phyloP scores from a whole-genome alignment of 805 yeast genomes.

The Cyberlindnera americana region DNA sequence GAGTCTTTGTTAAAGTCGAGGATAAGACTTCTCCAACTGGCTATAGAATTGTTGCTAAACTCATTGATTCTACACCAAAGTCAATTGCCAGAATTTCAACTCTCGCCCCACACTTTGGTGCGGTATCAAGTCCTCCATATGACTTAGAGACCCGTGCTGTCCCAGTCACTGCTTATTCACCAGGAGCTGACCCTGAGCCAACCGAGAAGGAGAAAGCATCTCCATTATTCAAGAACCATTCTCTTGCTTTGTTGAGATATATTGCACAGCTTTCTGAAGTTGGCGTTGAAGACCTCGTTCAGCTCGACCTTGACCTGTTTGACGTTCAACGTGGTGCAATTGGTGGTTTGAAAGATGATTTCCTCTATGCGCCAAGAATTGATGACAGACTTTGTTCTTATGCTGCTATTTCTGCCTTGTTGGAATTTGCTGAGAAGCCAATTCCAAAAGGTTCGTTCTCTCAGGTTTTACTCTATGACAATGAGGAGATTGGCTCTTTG shows the following conservation, averaged over 20 bases:
- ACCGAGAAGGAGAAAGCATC: slow-evolving; percentile 57
- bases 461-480: slow-evolving; percentile 65
- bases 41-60: slow-evolving; percentile 35
- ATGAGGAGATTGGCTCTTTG: slow-evolving; percentile 82
- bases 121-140: slow-evolving; percentile 63
- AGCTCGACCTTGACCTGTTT: slow-evolving; percentile 72
- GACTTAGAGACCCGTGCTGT: slow-evolving; percentile 74
- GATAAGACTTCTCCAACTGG: slow-evolving; percentile 29
- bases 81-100: slow-evolving; percentile 82
- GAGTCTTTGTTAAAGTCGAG: slow-evolving; percentile 50
- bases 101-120: slow-evolving; percentile 85
- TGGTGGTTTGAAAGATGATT: slow-evolving; percentile 77
- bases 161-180: slow-evolving; percentile 66
- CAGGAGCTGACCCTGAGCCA: slow-evolving; percentile 39
- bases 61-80: slow-evolving; percentile 57
- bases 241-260: slow-evolving; percentile 63
- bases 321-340: slow-evolving; percentile 77
- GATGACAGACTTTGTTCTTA: slow-evolving; percentile 83
- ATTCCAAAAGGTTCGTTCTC: slow-evolving; percentile 41
- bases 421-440: slow-evolving; percentile 40
- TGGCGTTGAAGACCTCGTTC: slow-evolving; percentile 57
- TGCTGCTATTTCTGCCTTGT: slow-evolving; percentile 61
- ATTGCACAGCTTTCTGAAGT: slow-evolving; percentile 59
- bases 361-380: slow-evolving; percentile 75
- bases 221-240: slow-evolving; percentile 69